A percentile compares a stretch with the other conserved stretches of the same genome.
These are phyloP conservation scores for Diaporthe sp. DNA, from an alignment of 2,329 filamentous ascomycete genomes.

Conservation along the genomic window DNA sequence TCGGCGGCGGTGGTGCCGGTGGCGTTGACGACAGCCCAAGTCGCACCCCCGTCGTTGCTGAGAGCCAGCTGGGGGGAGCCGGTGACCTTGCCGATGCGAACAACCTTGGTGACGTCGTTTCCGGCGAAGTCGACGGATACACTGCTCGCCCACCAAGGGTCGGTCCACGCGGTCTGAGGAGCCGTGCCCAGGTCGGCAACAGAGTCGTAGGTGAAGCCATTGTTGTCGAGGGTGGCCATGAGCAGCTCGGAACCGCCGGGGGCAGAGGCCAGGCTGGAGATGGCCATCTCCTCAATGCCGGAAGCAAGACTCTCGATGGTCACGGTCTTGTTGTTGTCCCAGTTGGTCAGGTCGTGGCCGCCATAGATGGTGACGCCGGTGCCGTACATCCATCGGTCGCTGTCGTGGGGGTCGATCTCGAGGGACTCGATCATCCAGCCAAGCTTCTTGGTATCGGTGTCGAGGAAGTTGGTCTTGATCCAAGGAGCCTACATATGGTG, in stretches of 20 bases:
- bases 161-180: constrained; percentile 60
- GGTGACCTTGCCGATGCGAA: constrained; percentile 62
- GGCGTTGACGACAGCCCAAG: constrained; percentile 61
- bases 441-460: constrained; percentile 60
- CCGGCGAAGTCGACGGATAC: constrained; percentile 58
- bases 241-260: constrained; percentile 65
- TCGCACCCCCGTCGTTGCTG: constrained; percentile 63
- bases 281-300: constrained; percentile 67
- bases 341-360: constrained; percentile 65
- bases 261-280: constrained; percentile 62
- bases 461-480: constrained; percentile 63
- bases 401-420: constrained; percentile 69
- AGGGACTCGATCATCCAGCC: constrained; percentile 74
- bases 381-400: constrained; percentile 71
- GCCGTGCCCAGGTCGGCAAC: constrained; percentile 53
- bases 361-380: constrained; percentile 59
- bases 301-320: constrained; percentile 63
- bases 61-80: constrained; percentile 60
- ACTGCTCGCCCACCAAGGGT: constrained; percentile 57
- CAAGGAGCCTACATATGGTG: constrained; percentile 60
- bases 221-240: constrained; percentile 63
- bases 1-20: constrained; percentile 56
- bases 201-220: constrained; percentile 62
- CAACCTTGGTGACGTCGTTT: constrained; percentile 58
- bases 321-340: constrained; percentile 63